Evolutionary conservation across 176 grass and related monocot genomes (phyloP), one percentile per base, ranked within the genome.

Genomic region (Aegilops tauschii): DNA sequence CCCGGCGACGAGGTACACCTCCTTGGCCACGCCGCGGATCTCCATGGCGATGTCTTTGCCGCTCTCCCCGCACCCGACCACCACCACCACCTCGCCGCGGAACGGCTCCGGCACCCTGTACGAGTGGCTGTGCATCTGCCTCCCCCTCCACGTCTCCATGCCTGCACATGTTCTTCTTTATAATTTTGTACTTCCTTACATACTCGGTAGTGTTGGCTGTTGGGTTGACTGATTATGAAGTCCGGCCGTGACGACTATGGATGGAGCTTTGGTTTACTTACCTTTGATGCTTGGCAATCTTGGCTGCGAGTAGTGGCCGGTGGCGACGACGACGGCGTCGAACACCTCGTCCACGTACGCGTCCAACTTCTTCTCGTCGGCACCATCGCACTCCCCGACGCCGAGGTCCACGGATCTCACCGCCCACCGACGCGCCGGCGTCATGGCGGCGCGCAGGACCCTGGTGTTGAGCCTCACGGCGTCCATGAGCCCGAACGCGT

Each of bases 41-140:
- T 92, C 87, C 12, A 89, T 69, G 6, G 84, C 77, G 64, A 90
- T 84, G 17, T 92, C 91, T 70, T 21, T 28, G 61, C 91, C 87
- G 78, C 91, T 92, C 12, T 12, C 8, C 0, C 36, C 35, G 61
- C 49, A 83, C 4, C 91, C 87, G 10, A 84, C 76, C 4, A 89
- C 6, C 16, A 89, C 91, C 9, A 86, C 83, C n/a, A 87, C 85
- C 39, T 90, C 63, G 67, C 8, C 77, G 0, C 1, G 16, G 73
- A 90, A 85, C 0, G 81, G 20, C 8, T 87, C 88, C 1, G 81
- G 88, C 13, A 85, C 35, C 0, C 91, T 73, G 80, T 93, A 93
- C 35, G 88, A 89, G 82, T 93, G 91, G 10, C 36, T 39, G 1
- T 93, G 91, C 39, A 93, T 64, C 20, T 93, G 88, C 63, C 68